Base-by-base conservation (phyloP, 306 rosid species). In the Quercus mongolica region DNA sequence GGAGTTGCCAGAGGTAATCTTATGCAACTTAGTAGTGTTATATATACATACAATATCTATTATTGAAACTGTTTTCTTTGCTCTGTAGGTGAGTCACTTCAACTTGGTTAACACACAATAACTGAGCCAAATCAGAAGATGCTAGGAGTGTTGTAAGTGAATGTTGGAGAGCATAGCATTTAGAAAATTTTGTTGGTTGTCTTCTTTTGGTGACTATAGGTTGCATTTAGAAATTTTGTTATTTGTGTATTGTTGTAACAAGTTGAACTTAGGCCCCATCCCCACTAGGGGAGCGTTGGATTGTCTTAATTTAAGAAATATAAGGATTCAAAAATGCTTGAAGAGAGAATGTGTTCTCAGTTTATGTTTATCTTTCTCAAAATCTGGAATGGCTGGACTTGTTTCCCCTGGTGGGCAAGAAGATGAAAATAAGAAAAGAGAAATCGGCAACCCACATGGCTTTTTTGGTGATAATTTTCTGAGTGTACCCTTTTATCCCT, bases 1-100 rank as follows among this genome's bases (percentile, higher is more conserved):
- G 56, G 41, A 52, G 57, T 77, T 76, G 52, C 77, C 82, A 74
- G 73, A 85, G 93, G 94, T 85, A 79, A 3, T 74, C 51, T 57
- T 52, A 30, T 64, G 41, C 69, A 46, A 46, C 81, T 10, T 20
- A 56, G 57, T 59, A 68, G 71, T 5, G 56, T 44, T 35, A 17
- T 20, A 51, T 19, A 68, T 19, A 33, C 46, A 76, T 21, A 54
- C 57, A 62, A 79, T 21, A 21, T 61, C 23, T 57, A 19, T 51
- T 14, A 33, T 46, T 57, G 78, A 65, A 61, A 58, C 54, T 26
- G 21, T 59, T 64, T 54, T 18, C 59, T 84, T 55, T 25, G 31
- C 30, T 33, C 25, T 25, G 51, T 63, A 68, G 17, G 41, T 67
- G 35, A 76, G 71, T 46, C 51, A 65, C 58, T 69, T 25, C 69